Evolutionary conservation across 371 early-diverging fungal genomes (phyloP).

Genomic region (Actinomucor elegans): DNA sequence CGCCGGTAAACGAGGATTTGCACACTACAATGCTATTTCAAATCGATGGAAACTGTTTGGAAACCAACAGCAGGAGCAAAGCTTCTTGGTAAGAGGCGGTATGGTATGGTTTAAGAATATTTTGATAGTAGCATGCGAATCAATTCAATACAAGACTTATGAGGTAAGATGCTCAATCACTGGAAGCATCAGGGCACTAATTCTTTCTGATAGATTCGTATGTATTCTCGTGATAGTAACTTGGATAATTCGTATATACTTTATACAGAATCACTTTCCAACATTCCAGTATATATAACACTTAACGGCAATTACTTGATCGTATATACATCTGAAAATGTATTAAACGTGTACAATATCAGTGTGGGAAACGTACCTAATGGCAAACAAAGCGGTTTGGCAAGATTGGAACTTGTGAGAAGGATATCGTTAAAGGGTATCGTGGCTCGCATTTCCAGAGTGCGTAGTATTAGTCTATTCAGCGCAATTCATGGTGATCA

Average conservation of each 20-base stretch:
- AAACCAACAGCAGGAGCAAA: constrained; percentile 82
- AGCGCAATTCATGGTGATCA: constrained; percentile 40
- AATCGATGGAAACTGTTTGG: constrained; percentile 87
- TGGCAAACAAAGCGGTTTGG: not conserved
- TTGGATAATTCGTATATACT: constrained; percentile 65
- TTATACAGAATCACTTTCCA: constrained; percentile 47
- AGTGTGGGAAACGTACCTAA: constrained; percentile 1
- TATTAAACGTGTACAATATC: constrained; percentile 49
- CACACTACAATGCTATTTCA: constrained; percentile 72
- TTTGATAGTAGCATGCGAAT: constrained; percentile 66
- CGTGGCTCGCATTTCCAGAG: constrained; percentile 51
- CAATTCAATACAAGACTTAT: constrained; percentile 39
- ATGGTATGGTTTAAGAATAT: constrained; percentile 78
- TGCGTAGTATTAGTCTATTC: constrained; percentile 59
- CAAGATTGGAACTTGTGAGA: constrained; percentile 55
- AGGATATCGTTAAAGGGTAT: constrained; percentile 71
- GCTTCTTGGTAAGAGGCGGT: constrained; percentile 72
- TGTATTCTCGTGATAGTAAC: constrained; percentile 80
- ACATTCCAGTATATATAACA: constrained; percentile 57
- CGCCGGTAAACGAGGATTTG: constrained; percentile 79
- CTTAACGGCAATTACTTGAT: constrained; percentile 57
- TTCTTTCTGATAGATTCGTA: constrained; percentile 44
- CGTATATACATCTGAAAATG: constrained; percentile 72
- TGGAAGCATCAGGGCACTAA: not conserved
- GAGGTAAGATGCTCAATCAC: constrained; percentile 53